Evolutionary conservation across 1,284 basidiomycete species (phyloP).

Genomic region (Malassezia nana): DNA sequence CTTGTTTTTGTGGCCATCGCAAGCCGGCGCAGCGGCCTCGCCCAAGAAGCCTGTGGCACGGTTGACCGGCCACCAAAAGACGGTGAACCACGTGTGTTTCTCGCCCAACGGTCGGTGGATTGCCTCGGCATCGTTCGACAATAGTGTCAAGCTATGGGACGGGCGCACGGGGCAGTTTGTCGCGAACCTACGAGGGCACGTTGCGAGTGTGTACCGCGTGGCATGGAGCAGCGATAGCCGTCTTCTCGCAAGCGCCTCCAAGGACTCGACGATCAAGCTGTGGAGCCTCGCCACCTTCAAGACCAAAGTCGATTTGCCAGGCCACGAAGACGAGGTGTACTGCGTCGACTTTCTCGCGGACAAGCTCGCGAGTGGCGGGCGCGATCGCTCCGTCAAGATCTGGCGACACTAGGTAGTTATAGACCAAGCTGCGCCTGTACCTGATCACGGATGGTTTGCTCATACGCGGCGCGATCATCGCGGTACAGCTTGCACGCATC

Average conservation of each 20-base stretch:
- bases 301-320: constrained; percentile 82
- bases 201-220: constrained; percentile 83
- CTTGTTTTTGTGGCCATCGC: constrained; percentile 50
- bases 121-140: constrained; percentile 85
- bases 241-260: constrained; percentile 82
- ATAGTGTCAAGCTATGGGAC: constrained; percentile 80
- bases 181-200: constrained; percentile 73
- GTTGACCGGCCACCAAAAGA: constrained; percentile 87
- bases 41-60: constrained; percentile 75
- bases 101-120: constrained; percentile 86
- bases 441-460: constrained; percentile 36
- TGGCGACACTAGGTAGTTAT: constrained; percentile 28
- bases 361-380: constrained; percentile 88
- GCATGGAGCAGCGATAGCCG: constrained; percentile 91
- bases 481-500: constrained; percentile 54
- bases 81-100: constrained; percentile 89
- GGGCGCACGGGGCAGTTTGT: constrained; percentile 65
- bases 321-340: constrained; percentile 95
- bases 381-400: constrained; percentile 57
- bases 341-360: constrained; percentile 71
- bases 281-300: constrained; percentile 53
- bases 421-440: constrained; percentile 44
- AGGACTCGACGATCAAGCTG: constrained; percentile 70
- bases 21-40: constrained; percentile 51
- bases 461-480: constrained; percentile 42